Evolutionary conservation across 1,284 basidiomycete species (phyloP).

Genomic region (Melampsora larici-populina): DNA sequence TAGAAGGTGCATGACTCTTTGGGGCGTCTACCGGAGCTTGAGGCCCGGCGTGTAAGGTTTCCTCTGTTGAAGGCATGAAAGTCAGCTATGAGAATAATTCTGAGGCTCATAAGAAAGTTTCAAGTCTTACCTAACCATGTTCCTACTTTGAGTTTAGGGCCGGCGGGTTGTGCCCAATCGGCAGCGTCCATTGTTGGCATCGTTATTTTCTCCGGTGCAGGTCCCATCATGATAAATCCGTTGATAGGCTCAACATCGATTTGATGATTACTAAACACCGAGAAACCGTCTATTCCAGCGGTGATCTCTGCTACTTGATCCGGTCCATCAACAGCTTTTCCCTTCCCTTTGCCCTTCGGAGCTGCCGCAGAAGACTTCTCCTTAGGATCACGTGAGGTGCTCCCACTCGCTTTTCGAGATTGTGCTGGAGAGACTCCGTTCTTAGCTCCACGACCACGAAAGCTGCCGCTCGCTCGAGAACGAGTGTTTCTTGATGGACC

Average conservation of each 20-base stretch:
- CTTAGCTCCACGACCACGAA: slow-evolving; percentile 11
- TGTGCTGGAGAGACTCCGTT: not conserved
- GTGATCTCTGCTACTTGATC: slow-evolving; percentile 38
- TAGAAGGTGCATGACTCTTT: slow-evolving; percentile 25
- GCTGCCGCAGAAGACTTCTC: not conserved
- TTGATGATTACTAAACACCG: slow-evolving; percentile 40
- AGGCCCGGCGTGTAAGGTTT: slow-evolving; percentile 16
- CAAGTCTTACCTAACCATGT: slow-evolving; percentile 33
- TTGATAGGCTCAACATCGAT: slow-evolving; percentile 10
- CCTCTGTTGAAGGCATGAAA: not conserved
- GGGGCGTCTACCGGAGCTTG: slow-evolving; percentile 39
- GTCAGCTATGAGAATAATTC: not conserved
- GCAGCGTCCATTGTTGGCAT: slow-evolving; percentile 20
- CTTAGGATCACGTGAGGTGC: slow-evolving; percentile 2
- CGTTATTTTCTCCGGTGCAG: not conserved
- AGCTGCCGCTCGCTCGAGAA: slow-evolving; percentile 28
- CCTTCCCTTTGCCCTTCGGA: slow-evolving; percentile 30
- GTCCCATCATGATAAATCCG: not conserved
- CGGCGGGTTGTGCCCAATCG: slow-evolving; percentile 27
- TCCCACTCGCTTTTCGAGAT: slow-evolving; percentile 14
- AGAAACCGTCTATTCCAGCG: slow-evolving; percentile 38
- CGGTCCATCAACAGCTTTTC: slow-evolving; percentile 6
- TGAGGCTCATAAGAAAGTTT: not conserved
- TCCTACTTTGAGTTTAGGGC: slow-evolving; percentile 31
- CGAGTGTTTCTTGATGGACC: slow-evolving; percentile 33